Evolutionary conservation across 139 green algal genomes (phyloP).

Genomic region (Chlorella sorokiniana): DNA sequence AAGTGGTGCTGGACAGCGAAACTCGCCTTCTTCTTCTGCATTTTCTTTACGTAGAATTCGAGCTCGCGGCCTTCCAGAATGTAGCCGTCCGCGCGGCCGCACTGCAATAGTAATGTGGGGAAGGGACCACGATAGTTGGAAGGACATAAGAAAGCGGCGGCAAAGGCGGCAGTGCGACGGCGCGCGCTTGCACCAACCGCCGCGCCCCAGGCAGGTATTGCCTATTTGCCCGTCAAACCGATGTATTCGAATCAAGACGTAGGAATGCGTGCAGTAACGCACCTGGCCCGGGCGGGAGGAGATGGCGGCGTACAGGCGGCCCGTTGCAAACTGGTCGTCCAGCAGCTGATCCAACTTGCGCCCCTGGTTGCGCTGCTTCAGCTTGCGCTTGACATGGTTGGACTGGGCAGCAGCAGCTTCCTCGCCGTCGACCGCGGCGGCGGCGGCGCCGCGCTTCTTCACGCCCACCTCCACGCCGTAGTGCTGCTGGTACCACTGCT

Average conservation of each 20-base stretch:
- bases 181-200: not conserved
- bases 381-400: slow-evolving; percentile 88
- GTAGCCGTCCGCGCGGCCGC: slow-evolving; percentile 56
- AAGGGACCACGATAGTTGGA: slow-evolving; percentile 23
- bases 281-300: slow-evolving; percentile 68
- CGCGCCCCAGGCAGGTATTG: slow-evolving; percentile 41
- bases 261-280: slow-evolving; percentile 44
- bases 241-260: too few relatives aligned
- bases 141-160: not conserved
- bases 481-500: slow-evolving; percentile 94
- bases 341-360: slow-evolving; percentile 73
- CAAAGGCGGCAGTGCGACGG: not conserved
- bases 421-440: slow-evolving; percentile 27
- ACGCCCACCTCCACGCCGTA: slow-evolving; percentile 95
- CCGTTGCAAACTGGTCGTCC: slow-evolving; percentile 92
- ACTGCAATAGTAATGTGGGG: slow-evolving; percentile 27
- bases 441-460: slow-evolving; percentile 74
- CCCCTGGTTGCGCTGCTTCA: slow-evolving; percentile 72
- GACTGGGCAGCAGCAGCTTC: slow-evolving; percentile 44
- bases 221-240: slow-evolving; percentile 66
- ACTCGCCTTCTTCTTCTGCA: slow-evolving; percentile 78
- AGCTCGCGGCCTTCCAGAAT: slow-evolving; percentile 95
- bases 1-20: not conserved
- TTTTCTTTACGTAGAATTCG: slow-evolving; percentile 90
- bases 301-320: slow-evolving; percentile 79